These are phyloP conservation scores for Daucus carota DNA, from an alignment of 129 eudicot genomes.

Conservation along the genomic window DNA sequence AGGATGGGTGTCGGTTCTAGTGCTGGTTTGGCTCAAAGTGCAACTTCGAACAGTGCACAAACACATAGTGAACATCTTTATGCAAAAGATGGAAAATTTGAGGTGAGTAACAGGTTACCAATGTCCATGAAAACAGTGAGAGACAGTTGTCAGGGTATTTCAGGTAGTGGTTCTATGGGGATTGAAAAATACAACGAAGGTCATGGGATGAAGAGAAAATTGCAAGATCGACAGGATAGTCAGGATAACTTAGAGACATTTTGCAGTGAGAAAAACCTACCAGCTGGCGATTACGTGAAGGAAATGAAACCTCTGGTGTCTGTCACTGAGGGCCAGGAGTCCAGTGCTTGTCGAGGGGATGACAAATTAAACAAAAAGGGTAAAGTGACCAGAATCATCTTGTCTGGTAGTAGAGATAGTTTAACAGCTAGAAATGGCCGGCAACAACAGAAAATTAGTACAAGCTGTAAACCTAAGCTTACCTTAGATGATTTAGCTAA, in stretches of 20 bases:
- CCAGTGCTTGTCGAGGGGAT: slow-evolving; percentile 18
- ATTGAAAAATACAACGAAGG: slow-evolving; percentile 19
- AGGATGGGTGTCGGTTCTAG: slow-evolving; percentile 14
- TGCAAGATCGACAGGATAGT: slow-evolving; percentile 41
- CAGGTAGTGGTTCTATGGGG: slow-evolving; percentile 28
- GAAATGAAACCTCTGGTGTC: slow-evolving; percentile 43
- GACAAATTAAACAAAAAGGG: slow-evolving; percentile 19
- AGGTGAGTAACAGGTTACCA: slow-evolving; percentile 24
- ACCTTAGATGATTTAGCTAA: slow-evolving; percentile 22
- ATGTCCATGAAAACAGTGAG: slow-evolving; percentile 26
- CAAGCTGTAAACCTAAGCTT: slow-evolving; percentile 17
- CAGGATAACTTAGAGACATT: slow-evolving; percentile 21
- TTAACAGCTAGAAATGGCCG: slow-evolving; percentile 28
- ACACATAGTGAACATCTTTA: slow-evolving; percentile 13
- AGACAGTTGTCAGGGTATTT: slow-evolving; percentile 20
- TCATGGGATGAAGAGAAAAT: slow-evolving; percentile 55
- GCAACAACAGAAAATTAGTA: slow-evolving; percentile 23
- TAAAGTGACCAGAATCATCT: slow-evolving; percentile 25
- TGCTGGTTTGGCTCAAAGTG: slow-evolving; percentile 21
- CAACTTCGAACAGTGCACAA: slow-evolving; percentile 19
- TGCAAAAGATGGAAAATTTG: slow-evolving; percentile 26
- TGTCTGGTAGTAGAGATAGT: slow-evolving; percentile 29
- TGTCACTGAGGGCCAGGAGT: slow-evolving; percentile 31
- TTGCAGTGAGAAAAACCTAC: slow-evolving; percentile 24
- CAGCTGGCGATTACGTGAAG: slow-evolving; percentile 22